These are phyloP conservation scores for Saccharomycopsis sp. DNA, from an alignment of 805 yeast species.

Conservation along the genomic window DNA sequence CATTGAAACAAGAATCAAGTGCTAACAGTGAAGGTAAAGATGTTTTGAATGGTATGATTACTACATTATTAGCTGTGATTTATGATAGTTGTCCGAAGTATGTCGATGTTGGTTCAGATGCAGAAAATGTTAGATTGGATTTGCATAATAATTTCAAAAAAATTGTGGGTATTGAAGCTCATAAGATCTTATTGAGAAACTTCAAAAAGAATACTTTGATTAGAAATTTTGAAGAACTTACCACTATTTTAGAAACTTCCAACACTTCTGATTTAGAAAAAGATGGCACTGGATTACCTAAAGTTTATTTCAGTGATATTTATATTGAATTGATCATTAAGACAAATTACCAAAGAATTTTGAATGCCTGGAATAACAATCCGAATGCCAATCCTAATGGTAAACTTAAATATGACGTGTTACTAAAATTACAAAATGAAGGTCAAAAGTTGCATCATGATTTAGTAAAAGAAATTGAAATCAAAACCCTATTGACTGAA, in stretches of 20 bases:
- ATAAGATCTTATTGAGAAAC: constrained; percentile 59
- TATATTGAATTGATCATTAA: constrained; percentile 52
- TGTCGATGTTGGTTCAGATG: constrained; percentile 17
- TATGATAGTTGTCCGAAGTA: constrained; percentile 68
- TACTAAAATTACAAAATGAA: constrained; percentile 21
- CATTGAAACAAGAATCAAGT: constrained; percentile 11
- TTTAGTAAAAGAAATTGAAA: neutral
- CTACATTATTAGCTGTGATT: constrained; percentile 60
- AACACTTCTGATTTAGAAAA: constrained; percentile 19
- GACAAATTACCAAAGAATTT: constrained; percentile 60
- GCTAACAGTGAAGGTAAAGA: constrained; percentile 41
- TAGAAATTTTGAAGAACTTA: constrained; percentile 43
- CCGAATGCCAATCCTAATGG: constrained; percentile 66
- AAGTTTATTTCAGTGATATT: constrained; percentile 56
- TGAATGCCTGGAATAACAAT: constrained; percentile 59
- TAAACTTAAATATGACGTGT: constrained; percentile 49
- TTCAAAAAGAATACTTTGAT: constrained; percentile 52
- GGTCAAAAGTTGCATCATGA: constrained; percentile 16
- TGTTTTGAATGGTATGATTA: constrained; percentile 62
- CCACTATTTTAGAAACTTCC: constrained; percentile 34
- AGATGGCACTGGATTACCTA: constrained; percentile 83
- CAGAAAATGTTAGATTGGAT: constrained; percentile 40
- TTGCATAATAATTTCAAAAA: constrained; percentile 53
- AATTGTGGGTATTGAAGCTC: constrained; percentile 74
- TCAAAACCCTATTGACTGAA: constrained; percentile 26